phyloP scores from a whole-genome alignment of 306 rosid species.

The Corylus avellana region DNA sequence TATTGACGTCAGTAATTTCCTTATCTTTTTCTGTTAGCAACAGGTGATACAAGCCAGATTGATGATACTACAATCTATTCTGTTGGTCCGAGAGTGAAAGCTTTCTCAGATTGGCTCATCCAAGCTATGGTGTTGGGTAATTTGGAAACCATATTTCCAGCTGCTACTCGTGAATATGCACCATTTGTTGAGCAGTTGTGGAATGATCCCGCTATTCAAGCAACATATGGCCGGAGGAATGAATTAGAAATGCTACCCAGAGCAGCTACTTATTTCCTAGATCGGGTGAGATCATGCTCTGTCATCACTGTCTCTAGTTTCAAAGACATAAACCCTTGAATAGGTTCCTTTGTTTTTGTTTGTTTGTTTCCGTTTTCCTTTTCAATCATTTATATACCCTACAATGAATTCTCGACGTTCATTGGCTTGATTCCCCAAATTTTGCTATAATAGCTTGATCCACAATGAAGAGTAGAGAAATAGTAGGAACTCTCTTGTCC shows the following conservation, averaged over 20 bases:
- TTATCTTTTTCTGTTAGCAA: constrained; percentile 13
- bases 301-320: constrained; percentile 8
- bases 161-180: constrained; percentile 53
- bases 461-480: neutral
- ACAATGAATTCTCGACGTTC: neutral
- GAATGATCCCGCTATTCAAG: constrained; percentile 76
- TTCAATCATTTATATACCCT: neutral
- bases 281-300: constrained; percentile 51
- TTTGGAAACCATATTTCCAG: constrained; percentile 60
- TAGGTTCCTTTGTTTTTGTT: neutral
- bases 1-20: constrained; percentile 3
- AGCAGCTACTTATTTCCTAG: constrained; percentile 65
- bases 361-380: neutral
- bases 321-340: neutral
- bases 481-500: neutral
- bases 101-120: constrained; percentile 69
- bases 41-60: constrained; percentile 41
- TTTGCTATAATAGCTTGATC: neutral
- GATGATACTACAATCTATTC: constrained; percentile 45
- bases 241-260: constrained; percentile 71
- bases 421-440: neutral
- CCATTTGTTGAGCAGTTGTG: constrained; percentile 63
- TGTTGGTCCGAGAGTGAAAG: constrained; percentile 49
- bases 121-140: constrained; percentile 50
- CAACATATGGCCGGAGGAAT: constrained; percentile 62